Conservation (phyloP, 768 basidiomycete genomes). For the Sistotremastrum suecicum region DNA sequence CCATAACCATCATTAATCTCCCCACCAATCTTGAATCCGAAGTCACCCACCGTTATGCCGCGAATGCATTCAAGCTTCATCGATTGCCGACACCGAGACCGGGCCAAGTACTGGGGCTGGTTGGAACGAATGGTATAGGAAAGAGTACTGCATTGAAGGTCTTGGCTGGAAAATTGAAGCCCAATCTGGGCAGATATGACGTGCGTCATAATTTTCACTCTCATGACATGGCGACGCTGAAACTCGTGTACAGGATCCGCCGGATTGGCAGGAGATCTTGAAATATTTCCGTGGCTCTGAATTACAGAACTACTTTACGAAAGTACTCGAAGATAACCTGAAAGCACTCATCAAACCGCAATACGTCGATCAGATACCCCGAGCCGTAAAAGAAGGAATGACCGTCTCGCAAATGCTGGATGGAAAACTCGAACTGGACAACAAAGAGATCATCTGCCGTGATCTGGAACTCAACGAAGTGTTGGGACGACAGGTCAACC, state of each 20-base stretch:
- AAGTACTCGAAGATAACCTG: conserved; percentile 94
- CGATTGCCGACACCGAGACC: conserved; percentile 93
- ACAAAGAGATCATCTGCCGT: conserved; percentile 75
- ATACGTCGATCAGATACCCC: conserved; percentile 98
- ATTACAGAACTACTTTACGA: conserved; percentile 98
- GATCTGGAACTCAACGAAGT: conserved; percentile 82
- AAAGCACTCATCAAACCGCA: conserved; percentile 99
- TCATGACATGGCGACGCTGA: conserved; percentile 1
- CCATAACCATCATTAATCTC: conserved; percentile 96
- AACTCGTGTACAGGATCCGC: conserved; percentile 56
- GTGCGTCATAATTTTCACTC: conserved; percentile 28
- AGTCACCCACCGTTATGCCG: conserved; percentile 96
- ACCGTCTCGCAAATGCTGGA: conserved; percentile 88
- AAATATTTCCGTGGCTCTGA: conserved; percentile 98
- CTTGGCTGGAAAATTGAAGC: conserved; percentile 92
- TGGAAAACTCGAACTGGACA: conserved; percentile 76
- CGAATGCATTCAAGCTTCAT: conserved; percentile 98
- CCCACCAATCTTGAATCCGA: conserved; percentile 93
- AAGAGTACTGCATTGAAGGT: conserved; percentile 98
- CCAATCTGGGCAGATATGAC: conserved; percentile 94
- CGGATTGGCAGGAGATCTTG: conserved; percentile 97
- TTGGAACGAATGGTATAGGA: conserved; percentile 98
- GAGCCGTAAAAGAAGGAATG: conserved; percentile 82
- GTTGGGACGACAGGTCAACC: conserved; percentile 67
- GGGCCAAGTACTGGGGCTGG: conserved; percentile 96